Evolutionary conservation across 2,329 filamentous ascomycete genomes (phyloP), one percentile per base, ranked within the genome.

Genomic region (Aurifilum marmelostoma): DNA sequence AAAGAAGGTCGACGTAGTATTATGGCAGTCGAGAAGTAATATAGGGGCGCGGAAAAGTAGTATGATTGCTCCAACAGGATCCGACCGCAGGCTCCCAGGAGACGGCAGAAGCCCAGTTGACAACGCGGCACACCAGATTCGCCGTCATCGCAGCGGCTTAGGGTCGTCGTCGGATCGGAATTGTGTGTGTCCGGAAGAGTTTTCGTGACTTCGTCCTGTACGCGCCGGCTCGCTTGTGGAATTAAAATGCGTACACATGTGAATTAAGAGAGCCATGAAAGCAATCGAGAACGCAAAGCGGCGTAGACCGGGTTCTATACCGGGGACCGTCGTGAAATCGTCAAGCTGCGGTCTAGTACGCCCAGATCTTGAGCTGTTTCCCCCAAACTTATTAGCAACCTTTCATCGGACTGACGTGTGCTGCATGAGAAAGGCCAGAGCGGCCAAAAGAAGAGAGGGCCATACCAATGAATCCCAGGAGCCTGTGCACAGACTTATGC

Each of bases 381-480:
- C 63, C 60, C 34, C 34, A 34, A 63, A 41, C 66, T 68, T 70
- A 77, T 83, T 76, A 81, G 78, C 73, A 39, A 72, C 39, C 18
- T 34, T 11, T 5, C 1, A 11, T 16, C 21, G 7, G 29, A 8
- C 16, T 14, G 52, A 29, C 7, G 11, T 64, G 43, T 32, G n/a
- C n/a, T 29, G 9, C 18, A 21, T n/a, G 2, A 34, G 16, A 27
- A 60, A 56, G 12, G 18, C 0, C 4, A 27, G 14, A 39, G n/a
- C 14, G 43, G 21, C n/a, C 9, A 32, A 32, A 37, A 32, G 16
- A 32, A 34, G 11, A 37, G 14, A 87, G 37, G 9, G 37, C 2
- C 93, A 84, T 88, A 98, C 96, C 86, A 97, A 88, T 77, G 96
- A 97, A 84, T 99, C 96, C 96, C 96, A 99, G 75, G 96, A 99